These are phyloP conservation scores for Mariannaea sp. DNA, from an alignment of 2,329 filamentous ascomycete genomes.

Conservation along the genomic window DNA sequence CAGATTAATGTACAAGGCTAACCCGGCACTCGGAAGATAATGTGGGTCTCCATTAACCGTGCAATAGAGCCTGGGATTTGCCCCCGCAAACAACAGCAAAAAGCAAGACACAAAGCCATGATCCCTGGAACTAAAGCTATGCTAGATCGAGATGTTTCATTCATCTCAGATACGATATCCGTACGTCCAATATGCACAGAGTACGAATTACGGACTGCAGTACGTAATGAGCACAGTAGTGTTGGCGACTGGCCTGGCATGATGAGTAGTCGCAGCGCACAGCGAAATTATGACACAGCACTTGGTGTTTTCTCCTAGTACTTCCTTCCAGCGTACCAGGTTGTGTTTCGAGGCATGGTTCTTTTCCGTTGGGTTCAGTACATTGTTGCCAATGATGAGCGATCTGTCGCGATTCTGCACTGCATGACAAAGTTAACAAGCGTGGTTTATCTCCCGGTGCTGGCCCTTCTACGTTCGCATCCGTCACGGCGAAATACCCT, in stretches of 20 bases:
- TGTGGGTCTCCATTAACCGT: too few species aligned
- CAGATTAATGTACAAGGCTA: too few species aligned
- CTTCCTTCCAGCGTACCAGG: neutral
- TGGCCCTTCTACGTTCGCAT: neutral
- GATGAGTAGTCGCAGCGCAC: too few species aligned
- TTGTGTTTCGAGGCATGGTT: neutral
- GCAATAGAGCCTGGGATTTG: neutral
- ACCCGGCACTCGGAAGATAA: too few species aligned
- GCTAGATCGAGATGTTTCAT: slow-evolving; percentile 1
- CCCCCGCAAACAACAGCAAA: slow-evolving; percentile 10
- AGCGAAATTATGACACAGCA: too few species aligned
- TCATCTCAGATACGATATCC: slow-evolving; percentile 3
- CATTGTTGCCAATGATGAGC: neutral
- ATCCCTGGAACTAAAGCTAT: slow-evolving; percentile 1
- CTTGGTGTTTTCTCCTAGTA: neutral
- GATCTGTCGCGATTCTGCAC: slow-evolving; percentile 7
- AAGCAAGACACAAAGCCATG: slow-evolving; percentile 3
- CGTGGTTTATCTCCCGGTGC: neutral
- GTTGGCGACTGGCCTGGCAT: too few species aligned
- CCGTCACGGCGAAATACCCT: slow-evolving; percentile 1
- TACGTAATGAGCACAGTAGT: too few species aligned
- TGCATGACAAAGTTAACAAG: neutral
- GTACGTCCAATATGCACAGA: too few species aligned
- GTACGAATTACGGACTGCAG: too few species aligned
- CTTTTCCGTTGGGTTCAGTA: slow-evolving; percentile 9